These are phyloP conservation scores for Heliosperma pusillum DNA, from an alignment of 148 eudicot species.

Conservation along the genomic window DNA sequence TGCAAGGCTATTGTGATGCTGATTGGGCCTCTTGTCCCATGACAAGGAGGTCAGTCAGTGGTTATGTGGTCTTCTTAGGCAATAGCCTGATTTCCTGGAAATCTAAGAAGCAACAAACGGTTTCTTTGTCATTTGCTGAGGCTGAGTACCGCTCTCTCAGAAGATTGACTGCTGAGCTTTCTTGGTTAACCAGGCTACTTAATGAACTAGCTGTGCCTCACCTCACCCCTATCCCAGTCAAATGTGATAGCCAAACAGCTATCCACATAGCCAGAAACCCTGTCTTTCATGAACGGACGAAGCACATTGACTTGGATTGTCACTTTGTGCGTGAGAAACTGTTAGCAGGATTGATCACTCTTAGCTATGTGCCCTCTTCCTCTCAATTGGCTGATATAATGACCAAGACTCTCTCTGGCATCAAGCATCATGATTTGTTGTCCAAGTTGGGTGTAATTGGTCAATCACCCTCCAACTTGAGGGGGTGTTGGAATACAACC, in stretches of 20 bases:
- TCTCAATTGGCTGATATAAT: neutral
- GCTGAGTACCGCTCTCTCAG: neutral
- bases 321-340: neutral
- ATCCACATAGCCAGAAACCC: neutral
- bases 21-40: neutral
- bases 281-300: slow-evolving; percentile 10
- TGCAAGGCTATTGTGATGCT: too few relatives aligned
- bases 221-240: neutral
- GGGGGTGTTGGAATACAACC: too few relatives aligned
- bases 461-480: too few relatives aligned
- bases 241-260: slow-evolving; percentile 9
- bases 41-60: neutral
- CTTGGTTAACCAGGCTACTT: neutral
- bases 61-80: neutral
- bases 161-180: neutral
- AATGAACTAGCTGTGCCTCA: neutral
- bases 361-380: neutral
- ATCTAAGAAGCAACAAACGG: neutral
- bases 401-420: too few relatives aligned
- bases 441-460: too few relatives aligned
- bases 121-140: neutral
- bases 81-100: neutral
- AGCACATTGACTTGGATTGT: neutral
- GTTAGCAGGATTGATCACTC: neutral
- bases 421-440: too few relatives aligned